Conservation (phyloP, 2,329 filamentous ascomycete species). For the Botrytis byssoidea region DNA sequence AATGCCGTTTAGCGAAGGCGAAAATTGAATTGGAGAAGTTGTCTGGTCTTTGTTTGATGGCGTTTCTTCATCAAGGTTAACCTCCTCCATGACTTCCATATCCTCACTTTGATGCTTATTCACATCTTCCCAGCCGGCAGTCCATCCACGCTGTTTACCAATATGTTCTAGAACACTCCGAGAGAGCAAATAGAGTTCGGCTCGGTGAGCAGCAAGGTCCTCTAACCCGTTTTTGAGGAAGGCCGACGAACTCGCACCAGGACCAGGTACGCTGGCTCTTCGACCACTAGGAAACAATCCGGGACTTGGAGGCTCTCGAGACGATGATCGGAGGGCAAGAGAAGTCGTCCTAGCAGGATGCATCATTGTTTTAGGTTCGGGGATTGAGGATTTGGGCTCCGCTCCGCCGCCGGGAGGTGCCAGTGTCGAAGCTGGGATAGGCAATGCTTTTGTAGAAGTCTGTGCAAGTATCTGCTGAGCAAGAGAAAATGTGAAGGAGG, state of each 20-base stretch:
- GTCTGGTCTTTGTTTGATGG: not conserved
- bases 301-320: slow-evolving; percentile 51
- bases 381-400: slow-evolving; percentile 61
- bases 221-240: slow-evolving; percentile 68
- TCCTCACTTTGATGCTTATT: slow-evolving; percentile 44
- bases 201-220: slow-evolving; percentile 77
- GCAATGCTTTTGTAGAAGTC: slow-evolving; percentile 66
- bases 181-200: slow-evolving; percentile 77
- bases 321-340: slow-evolving; percentile 46
- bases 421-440: slow-evolving; percentile 61
- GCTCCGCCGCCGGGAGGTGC: slow-evolving; percentile 42
- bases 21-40: not conserved
- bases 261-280: slow-evolving; percentile 42
- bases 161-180: slow-evolving; percentile 75
- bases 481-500: slow-evolving; percentile 75
- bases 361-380: slow-evolving; percentile 69
- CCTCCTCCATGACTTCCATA: slow-evolving; percentile 52
- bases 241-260: slow-evolving; percentile 43
- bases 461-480: slow-evolving; percentile 75
- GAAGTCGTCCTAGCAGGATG: slow-evolving; percentile 66
- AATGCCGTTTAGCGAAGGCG: slow-evolving; percentile 46
- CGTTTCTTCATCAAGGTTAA: slow-evolving; percentile 48
- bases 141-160: slow-evolving; percentile 72
- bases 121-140: slow-evolving; percentile 68
- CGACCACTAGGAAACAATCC: slow-evolving; percentile 52